Evolutionary conservation across 2,329 filamentous ascomycete species (phyloP).

Genomic region (Aspergillus brunneoviolaceus): DNA sequence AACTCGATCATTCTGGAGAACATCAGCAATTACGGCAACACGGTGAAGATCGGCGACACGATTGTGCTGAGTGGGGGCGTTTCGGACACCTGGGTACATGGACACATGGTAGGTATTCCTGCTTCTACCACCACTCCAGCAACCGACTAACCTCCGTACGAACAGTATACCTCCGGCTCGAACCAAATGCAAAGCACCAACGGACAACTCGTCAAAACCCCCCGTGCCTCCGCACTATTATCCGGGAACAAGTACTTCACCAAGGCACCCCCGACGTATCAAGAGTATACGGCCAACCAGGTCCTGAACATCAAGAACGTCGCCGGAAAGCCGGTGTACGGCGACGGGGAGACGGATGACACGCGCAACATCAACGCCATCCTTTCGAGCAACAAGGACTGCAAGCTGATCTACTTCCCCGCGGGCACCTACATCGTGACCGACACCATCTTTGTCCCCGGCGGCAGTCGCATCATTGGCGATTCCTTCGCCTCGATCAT

Average conservation of each 20-base stretch:
- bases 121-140: too few species aligned
- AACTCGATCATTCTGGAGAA: conserved; percentile 33
- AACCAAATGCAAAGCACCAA: conserved; percentile 14
- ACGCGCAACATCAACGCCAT: conserved; percentile 38
- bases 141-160: not conserved
- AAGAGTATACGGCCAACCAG: conserved; percentile 41
- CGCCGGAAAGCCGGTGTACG: conserved; percentile 39
- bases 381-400: conserved; percentile 28
- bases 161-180: not conserved
- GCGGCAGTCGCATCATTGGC: conserved; percentile 54
- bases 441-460: conserved; percentile 48
- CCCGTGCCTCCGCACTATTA: conserved; percentile 30
- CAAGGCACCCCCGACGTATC: conserved; percentile 45
- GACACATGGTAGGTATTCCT: conserved; percentile 23
- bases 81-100: conserved; percentile 31
- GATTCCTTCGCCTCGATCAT: conserved; percentile 54
- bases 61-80: conserved; percentile 21
- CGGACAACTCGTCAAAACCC: conserved; percentile 30
- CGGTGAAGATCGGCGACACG: conserved; percentile 27
- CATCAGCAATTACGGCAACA: conserved; percentile 28
- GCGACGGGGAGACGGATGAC: conserved; percentile 46
- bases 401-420: conserved; percentile 34
- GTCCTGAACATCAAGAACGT: conserved; percentile 52
- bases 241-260: conserved; percentile 44
- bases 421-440: conserved; percentile 44